These are phyloP conservation scores for Beta corolliflora DNA, from an alignment of 179 eudicot genomes.

Conservation along the genomic window DNA sequence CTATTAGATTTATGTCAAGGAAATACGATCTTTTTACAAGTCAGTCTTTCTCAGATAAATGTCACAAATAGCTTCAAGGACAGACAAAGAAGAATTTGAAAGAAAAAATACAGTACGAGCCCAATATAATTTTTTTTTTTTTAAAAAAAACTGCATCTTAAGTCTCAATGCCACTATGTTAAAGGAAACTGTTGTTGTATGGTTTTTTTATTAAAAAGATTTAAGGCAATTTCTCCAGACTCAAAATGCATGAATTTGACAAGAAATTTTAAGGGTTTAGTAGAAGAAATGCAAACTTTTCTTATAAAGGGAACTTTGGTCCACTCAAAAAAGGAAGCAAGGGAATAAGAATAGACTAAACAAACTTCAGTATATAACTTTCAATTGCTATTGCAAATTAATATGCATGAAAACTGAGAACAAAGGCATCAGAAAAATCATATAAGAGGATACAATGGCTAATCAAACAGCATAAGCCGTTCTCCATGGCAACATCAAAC, in stretches of 20 bases:
- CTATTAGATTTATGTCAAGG: conserved; percentile 66
- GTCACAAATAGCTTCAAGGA: not conserved
- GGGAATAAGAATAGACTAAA: not conserved
- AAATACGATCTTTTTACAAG: conserved; percentile 29
- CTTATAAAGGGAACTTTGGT: not conserved
- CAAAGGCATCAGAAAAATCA: not conserved
- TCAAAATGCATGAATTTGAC: not conserved
- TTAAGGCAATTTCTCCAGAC: not conserved
- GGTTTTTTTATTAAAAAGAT: not conserved
- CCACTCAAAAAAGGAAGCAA: not conserved
- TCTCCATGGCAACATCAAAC: conserved; percentile 93
- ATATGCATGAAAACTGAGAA: conserved; percentile 10
- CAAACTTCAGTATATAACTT: not conserved
- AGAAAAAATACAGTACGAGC: not conserved
- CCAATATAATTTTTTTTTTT: not conserved
- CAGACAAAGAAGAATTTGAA: not conserved
- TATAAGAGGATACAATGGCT: conserved; percentile 90
- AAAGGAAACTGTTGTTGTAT: not conserved
- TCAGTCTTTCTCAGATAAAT: not conserved
- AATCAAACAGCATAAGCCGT: conserved; percentile 74
- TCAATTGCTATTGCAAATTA: not conserved
- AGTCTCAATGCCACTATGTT: not conserved
- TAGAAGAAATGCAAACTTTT: not conserved
- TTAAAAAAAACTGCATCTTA: not conserved
- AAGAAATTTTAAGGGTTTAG: not conserved